Conservation (phyloP, 495 filamentous ascomycete species). For the Hypoxylon fuscum region DNA sequence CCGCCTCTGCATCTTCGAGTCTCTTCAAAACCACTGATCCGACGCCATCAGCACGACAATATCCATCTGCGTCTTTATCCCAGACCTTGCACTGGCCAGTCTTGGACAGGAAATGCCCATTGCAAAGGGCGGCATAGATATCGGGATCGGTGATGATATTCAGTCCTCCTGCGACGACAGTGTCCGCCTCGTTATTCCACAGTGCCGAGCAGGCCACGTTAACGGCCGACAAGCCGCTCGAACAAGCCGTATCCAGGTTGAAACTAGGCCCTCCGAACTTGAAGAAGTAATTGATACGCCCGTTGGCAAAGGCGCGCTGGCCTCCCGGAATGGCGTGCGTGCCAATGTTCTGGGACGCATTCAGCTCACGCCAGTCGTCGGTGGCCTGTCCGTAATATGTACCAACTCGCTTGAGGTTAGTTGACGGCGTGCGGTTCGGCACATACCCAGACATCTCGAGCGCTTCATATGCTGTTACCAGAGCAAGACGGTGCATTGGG, state of each 20-base stretch:
- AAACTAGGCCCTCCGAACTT: conserved; percentile 49
- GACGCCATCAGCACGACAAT: conserved; percentile 68
- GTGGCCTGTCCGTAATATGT: conserved; percentile 85
- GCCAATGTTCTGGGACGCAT: conserved; percentile 77
- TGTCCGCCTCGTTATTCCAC: conserved; percentile 74
- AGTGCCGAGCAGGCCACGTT: conserved; percentile 63
- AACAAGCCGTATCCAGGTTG: conserved; percentile 57
- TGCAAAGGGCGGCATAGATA: conserved; percentile 65
- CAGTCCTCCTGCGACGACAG: conserved; percentile 66
- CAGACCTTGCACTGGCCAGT: conserved; percentile 38
- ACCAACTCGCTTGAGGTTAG: conserved; percentile 72
- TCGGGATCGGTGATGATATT: conserved; percentile 73
- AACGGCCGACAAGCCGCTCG: conserved; percentile 49
- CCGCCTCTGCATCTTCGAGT: conserved; percentile 50
- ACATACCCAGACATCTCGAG: conserved; percentile 84
- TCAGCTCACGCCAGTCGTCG: conserved; percentile 80
- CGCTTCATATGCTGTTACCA: conserved; percentile 83
- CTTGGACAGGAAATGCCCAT: conserved; percentile 47
- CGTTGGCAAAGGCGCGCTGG: conserved; percentile 71
- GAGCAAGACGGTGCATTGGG: conserved; percentile 77
- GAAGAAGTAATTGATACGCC: conserved; percentile 54
- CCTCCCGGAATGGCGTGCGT: conserved; percentile 85
- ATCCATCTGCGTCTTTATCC: conserved; percentile 60
- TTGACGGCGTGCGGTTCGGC: conserved; percentile 69
- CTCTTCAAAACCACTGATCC: conserved; percentile 58